Base-by-base conservation (phyloP, 2,329 filamentous ascomycete species). In the Amauroascus verrucosus region DNA sequence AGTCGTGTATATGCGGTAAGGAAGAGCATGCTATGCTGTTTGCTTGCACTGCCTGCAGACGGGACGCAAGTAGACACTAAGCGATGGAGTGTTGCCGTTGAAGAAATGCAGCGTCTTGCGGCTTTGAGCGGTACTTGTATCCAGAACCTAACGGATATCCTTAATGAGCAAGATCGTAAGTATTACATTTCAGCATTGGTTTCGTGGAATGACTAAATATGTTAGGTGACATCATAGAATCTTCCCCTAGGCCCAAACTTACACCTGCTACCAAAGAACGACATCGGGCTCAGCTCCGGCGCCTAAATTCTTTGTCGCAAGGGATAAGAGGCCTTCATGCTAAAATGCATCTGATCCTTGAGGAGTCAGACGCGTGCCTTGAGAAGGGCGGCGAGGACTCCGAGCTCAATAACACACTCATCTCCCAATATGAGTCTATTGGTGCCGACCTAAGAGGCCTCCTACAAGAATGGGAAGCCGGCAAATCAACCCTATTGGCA, bases 361-460 rank as follows among this genome's bases (percentile, higher is more conserved):
- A 98, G 67, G 89, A 96, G 67, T 94, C 89, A 0, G 88, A 87
- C 64, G 81, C 81, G 56, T 82, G 82, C 41, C 71, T 95, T 26
- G 86, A 95, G 62, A 82, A 85, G 61, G 82, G 86, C 35, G 81
- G 87, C 16, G 65, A 72, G 57, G 67, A 75, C 4, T 81, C 82
- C 3, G 86, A 95, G 59, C 78, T 95, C 14, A 88, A 86, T 0
- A 79, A 84, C 0, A 83, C 82, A 57, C 77, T 97, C 37, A 84
- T 95, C 77, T 73, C 83, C 20, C 93, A 97, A 64, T 98, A 97
- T 68, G 93, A 98, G 54, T 91, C 89, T 3, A 94, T 98, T 58
- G 93, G 93, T 2, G 77, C 83, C 24, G 93, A 98, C 64, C 77
- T 98, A 43, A 85, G 85, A 65, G 80, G 84, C 41, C 73, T 95